Evolutionary conservation across 2,329 filamentous ascomycete species (phyloP), one percentile per base, ranked within the genome.

Genomic region (Hymenoscyphus fraxineus): DNA sequence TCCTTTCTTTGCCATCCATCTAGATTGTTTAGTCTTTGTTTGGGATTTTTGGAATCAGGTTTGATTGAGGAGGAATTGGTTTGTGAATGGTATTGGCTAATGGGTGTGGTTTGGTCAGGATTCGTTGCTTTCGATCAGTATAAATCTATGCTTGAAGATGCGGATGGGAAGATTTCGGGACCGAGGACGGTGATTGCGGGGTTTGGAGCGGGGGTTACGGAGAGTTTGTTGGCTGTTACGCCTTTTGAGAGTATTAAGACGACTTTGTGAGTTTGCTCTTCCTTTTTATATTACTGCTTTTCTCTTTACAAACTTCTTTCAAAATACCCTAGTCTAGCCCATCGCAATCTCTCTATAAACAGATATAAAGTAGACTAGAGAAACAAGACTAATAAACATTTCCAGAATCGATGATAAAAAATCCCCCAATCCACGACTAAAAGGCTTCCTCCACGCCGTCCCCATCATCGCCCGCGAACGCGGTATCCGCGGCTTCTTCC

Each of bases 201-300:
- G 2, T 97, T 99, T 74, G 92, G 94, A 65, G 95, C 95, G 9
- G 95, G 95, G 64, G 91, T 96, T 60, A 98, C 94, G 2, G 95
- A 99, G 80, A 96, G 91, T 3, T 80, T 97, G 60, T 80, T 99
- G 2, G 95, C 95, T 12, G 95, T 99, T 40, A 99, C 95, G 40
- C 95, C 95, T 0, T 97, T 96, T 65, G 95, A 99, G 80, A 96
- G 92, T 73, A 97, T 99, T 79, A 99, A 99, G 83, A 99, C 95
- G 60, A 96, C 96, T 71, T 81, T 99, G 85, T 90, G 76, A 62
- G 57, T 40, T n/a, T 32, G 2, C 41, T 12, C 15, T 41, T 13
- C 39, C n/a, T n/a, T 41, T 10, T 41, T 27, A 27, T 27, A 27
- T 27, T 3, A 27, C 27, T 3, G 3, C 27, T 27, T 27, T 27